Evolutionary conservation across 2,329 filamentous ascomycete species (phyloP).

Genomic region (Neonectria faginata): DNA sequence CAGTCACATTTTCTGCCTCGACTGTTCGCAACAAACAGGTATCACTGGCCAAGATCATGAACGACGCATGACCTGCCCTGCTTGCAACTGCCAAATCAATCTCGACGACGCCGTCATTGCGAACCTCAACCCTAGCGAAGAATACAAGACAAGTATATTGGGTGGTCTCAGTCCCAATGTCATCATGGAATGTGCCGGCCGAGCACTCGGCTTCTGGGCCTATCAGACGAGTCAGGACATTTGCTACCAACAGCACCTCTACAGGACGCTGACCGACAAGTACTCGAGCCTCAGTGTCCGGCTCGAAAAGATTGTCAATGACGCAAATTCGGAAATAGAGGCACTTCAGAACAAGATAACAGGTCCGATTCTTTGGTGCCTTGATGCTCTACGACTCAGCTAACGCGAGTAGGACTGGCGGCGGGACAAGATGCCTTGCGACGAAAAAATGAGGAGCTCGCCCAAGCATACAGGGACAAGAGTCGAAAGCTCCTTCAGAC

Average conservation of each 20-base stretch:
- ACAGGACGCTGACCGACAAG: constrained; percentile 78
- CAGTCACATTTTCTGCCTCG: constrained; percentile 87
- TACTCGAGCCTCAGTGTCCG: constrained; percentile 73
- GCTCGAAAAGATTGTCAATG: constrained; percentile 78
- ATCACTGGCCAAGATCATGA: constrained; percentile 60
- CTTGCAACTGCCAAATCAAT: constrained; percentile 75
- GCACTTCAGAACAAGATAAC: constrained; percentile 73
- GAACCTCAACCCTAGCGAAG: constrained; percentile 82
- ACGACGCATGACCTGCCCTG: constrained; percentile 72
- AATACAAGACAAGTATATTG: constrained; percentile 89
- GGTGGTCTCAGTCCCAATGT: constrained; percentile 83
- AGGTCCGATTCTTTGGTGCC: constrained; percentile 57
- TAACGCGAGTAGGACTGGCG: constrained; percentile 60
- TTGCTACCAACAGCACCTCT: constrained; percentile 80
- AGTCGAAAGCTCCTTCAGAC: constrained; percentile 74
- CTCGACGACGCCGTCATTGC: constrained; percentile 81
- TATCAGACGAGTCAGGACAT: constrained; percentile 90
- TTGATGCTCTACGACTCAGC: not conserved
- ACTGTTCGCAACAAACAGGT: constrained; percentile 75
- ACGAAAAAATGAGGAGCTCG: constrained; percentile 79
- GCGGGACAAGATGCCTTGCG: constrained; percentile 72
- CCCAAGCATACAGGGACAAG: constrained; percentile 76
- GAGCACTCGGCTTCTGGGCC: constrained; percentile 85
- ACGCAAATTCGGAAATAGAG: constrained; percentile 80
- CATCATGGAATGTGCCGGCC: constrained; percentile 87